Base-by-base conservation (phyloP, 116 monocot genomes). In the Dioscorea cayenensis region DNA sequence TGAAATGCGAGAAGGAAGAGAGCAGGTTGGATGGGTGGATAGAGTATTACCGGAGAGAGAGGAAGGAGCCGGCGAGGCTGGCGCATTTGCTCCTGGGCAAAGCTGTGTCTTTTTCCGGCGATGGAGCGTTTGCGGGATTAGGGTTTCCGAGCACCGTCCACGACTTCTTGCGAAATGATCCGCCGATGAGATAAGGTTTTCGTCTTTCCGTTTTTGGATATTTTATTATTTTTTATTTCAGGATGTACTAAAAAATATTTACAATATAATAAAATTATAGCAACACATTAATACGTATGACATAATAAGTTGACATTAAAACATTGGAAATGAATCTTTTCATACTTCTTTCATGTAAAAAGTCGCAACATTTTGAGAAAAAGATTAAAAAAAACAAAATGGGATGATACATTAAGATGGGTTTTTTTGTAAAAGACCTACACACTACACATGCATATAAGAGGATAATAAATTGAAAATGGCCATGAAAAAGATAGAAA, bases 21-120 rank as follows among this genome's bases (percentile, higher is more conserved):
- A 29, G 18, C 52, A 72, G 84, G 60, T 32, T 84, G 71, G 80
- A 84, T 16, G 77, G 73, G 3, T 84, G 84, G 84, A 77, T 84
- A 20, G 68, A 69, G 29, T 52, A 71, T 43, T 84, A 70, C 36
- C 13, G 65, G 22, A 14, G 20, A 14, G 73, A 64, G 60, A 43
- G 79, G 58, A 67, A 18, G 21, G 80, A 80, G 68, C 74, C 80
- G 71, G 74, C 74, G 51, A 84, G 80, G 70, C 68, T 84, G 71
- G 80, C 80, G 0, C 72, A 84, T 37, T 64, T 80, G 71, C 73
- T 84, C 11, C 61, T 84, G 36, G 84, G 70, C 29, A 84, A 71
- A 68, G 84, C 84, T 14, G 70, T 65, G 7, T 66, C 58, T 35
- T 14, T 10, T 28, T 37, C 14, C 1, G 66, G 27, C 3, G 60